Evolutionary conservation across 352 stramenopile genomes (phyloP), one percentile per base, ranked within the genome.

Genomic region (Phytophthora sp.): DNA sequence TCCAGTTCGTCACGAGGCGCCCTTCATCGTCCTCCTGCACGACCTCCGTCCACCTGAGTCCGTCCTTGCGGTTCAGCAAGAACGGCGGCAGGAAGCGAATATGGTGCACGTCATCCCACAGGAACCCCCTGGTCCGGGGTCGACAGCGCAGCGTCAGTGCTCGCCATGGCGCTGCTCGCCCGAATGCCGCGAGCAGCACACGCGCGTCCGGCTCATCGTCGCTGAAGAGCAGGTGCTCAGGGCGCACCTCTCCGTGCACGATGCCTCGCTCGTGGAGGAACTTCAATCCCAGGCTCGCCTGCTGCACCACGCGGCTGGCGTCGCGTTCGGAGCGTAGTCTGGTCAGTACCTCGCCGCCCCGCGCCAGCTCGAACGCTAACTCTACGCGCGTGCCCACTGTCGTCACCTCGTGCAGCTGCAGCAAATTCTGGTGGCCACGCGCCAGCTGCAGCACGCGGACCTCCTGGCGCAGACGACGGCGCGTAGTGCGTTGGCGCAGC

Each of bases 321-420:
- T 93, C 83, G 15, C 54, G 62, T 62, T 93, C 84, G 6, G 74
- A 88, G 53, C 13, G 71, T 30, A 92, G 39, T 23, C 74, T 76
- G 8, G 66, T 55, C 55, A 93, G 64, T 18, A 91, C 84, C 23
- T 90, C 64, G 18, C 87, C 84, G 20, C 87, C 82, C 47, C 76
- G 62, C 6, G 84, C 83, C 46, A 95, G 59, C 57, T 95, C 84
- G 39, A 95, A 95, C 36, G 79, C 83, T 55, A 95, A 79, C 63
- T 92, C 82, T 12, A 93, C 63, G 7, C 77, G 88, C 23, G 60
- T 31, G 3, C 65, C 46, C 1, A 76, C 73, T 13, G 81, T 66
- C 54, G 83, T 82, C 23, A 90, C 81, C 50, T 77, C 83, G 57
- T 91, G 77, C 52, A 95, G 73, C 21, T 66, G 81, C 46, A 95